A percentile compares a stretch with the other conserved stretches of the same genome.
phyloP scores from a whole-genome alignment of 768 basidiomycete species.

The Lentinula sp. region DNA sequence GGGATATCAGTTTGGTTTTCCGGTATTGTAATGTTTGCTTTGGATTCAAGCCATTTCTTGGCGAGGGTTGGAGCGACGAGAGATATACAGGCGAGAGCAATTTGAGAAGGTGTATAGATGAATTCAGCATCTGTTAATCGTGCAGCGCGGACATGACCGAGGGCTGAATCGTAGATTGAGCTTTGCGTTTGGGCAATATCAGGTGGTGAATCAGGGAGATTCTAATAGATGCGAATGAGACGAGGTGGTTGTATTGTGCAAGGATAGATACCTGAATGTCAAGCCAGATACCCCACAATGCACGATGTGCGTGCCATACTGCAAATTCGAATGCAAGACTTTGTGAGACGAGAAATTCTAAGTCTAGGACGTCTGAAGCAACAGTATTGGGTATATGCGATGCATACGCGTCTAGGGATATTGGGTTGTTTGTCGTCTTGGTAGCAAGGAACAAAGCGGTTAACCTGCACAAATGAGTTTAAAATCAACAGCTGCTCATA shows the following conservation, averaged over 20 bases:
- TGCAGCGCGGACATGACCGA: constrained; percentile 65
- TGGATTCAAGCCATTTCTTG: constrained; percentile 51
- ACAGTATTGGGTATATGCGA: constrained; percentile 76
- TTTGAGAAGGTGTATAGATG: constrained; percentile 89
- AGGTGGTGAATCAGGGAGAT: constrained; percentile 43
- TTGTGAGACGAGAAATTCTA: constrained; percentile 95
- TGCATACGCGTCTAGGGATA: constrained; percentile 82
- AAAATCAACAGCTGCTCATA: not conserved
- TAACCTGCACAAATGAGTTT: constrained; percentile 49
- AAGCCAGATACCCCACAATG: constrained; percentile 83
- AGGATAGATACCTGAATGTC: constrained; percentile 65
- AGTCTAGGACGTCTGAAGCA: constrained; percentile 81
- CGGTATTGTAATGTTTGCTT: constrained; percentile 20
- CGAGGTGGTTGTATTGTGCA: not conserved
- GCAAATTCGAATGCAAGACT: constrained; percentile 92
- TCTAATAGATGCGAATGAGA: constrained; percentile 30
- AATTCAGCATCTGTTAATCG: constrained; percentile 90
- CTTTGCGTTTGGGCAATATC: constrained; percentile 33
- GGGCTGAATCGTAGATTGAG: constrained; percentile 59
- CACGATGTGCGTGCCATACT: constrained; percentile 86
- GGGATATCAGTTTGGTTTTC: constrained; percentile 16
- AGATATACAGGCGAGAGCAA: constrained; percentile 76
- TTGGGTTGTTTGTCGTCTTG: constrained; percentile 95
- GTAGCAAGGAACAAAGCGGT: constrained; percentile 93
- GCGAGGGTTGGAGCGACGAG: constrained; percentile 58